A percentile compares a stretch with the other conserved stretches of the same genome.
Evolutionary conservation across 2,329 filamentous ascomycete species (phyloP).

Genomic region (Xylariaceae sp.): DNA sequence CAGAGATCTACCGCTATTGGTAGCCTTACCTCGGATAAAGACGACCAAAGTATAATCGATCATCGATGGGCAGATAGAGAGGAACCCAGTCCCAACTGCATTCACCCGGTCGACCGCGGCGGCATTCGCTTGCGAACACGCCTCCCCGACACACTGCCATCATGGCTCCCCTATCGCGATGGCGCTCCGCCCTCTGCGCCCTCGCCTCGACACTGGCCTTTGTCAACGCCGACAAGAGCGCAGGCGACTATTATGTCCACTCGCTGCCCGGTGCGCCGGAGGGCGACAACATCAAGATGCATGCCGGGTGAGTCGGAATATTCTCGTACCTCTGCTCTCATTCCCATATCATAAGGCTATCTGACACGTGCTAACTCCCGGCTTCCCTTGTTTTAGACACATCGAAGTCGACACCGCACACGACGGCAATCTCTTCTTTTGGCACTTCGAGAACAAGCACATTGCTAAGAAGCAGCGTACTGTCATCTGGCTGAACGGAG

Average conservation of each 20-base stretch:
- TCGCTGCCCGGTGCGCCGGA: constrained; percentile 80
- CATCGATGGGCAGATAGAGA: constrained; percentile 13
- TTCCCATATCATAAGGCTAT: constrained; percentile 8
- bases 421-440: constrained; percentile 97
- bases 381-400: constrained; percentile 57
- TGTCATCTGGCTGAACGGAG: constrained; percentile 95
- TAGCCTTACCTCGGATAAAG: too few species aligned
- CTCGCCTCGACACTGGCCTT: constrained; percentile 42
- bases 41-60: background rate
- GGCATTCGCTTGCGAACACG: background rate
- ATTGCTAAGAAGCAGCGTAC: constrained; percentile 89
- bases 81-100: constrained; percentile 2
- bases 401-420: constrained; percentile 82
- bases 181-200: constrained; percentile 36
- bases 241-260: constrained; percentile 87
- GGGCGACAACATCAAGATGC: constrained; percentile 86
- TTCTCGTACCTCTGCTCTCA: background rate
- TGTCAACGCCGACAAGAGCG: constrained; percentile 46
- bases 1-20: background rate
- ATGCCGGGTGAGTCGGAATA: constrained; percentile 76
- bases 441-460: constrained; percentile 94
- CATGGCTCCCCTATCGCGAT: constrained; percentile 31
- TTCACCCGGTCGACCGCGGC: constrained; percentile 1
- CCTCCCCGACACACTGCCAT: constrained; percentile 1
- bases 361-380: background rate